Percentiles rank a stretch among this genome's conserved stretches.
phyloP scores from a whole-genome alignment of 345 rosid genomes.

The Eucalyptus victrix region DNA sequence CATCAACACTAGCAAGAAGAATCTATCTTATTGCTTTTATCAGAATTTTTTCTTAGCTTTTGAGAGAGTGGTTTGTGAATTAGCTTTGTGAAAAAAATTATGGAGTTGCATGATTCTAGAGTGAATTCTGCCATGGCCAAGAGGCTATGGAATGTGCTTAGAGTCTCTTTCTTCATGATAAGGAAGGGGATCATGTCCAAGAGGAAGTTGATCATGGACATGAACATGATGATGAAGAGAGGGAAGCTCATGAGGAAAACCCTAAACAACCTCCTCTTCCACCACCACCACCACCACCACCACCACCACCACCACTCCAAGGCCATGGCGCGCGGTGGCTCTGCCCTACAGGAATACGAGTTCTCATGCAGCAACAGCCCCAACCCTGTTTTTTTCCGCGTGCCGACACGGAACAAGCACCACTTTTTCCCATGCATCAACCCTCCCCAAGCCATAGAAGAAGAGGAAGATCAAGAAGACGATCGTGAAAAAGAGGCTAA shows the following conservation, averaged over 20 bases:
- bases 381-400: conserved; percentile 42
- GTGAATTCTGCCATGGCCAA: conserved; percentile 18
- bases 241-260: conserved; percentile 35
- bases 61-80: background rate
- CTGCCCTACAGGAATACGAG: conserved; percentile 46
- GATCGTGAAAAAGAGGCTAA: background rate
- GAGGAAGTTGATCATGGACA: conserved; percentile 47
- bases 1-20: background rate
- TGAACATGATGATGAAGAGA: conserved; percentile 43
- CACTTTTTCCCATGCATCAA: conserved; percentile 44
- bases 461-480: conserved; percentile 1
- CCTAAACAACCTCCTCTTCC: conserved; percentile 21
- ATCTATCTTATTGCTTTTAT: background rate
- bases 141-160: conserved; percentile 40
- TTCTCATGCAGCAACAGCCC: conserved; percentile 64
- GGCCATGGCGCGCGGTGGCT: conserved; percentile 12
- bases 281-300: background rate
- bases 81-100: background rate
- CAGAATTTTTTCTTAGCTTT: background rate
- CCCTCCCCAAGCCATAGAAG: conserved; percentile 13
- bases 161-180: conserved; percentile 33
- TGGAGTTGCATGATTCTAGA: conserved; percentile 9
- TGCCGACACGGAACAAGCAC: conserved; percentile 15
- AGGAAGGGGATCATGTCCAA: conserved; percentile 33
- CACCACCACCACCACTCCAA: conserved; percentile 2